Percentiles rank a stretch among this genome's conserved stretches.
Evolutionary conservation across 352 stramenopile species (phyloP).

Genomic region (Saprolegnia parasitica): DNA sequence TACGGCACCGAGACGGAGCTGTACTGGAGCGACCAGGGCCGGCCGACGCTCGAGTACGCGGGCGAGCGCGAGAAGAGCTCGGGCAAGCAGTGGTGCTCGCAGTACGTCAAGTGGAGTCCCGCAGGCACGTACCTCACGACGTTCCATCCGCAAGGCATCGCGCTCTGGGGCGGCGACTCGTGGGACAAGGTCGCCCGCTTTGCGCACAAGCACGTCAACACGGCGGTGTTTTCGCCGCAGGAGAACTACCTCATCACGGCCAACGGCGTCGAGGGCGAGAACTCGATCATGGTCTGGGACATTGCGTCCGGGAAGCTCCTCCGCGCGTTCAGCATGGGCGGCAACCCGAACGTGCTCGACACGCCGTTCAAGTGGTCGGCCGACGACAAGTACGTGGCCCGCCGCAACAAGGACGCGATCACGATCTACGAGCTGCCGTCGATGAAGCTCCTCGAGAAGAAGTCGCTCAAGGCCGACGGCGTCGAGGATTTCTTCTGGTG

Average conservation of each 20-base stretch:
- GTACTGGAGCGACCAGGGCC: slow-evolving; percentile 92
- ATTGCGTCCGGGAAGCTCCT: slow-evolving; percentile 87
- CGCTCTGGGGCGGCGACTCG: slow-evolving; percentile 94
- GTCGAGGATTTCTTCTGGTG: slow-evolving; percentile 98
- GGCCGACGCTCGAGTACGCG: slow-evolving; percentile 91
- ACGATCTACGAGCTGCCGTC: slow-evolving; percentile 94
- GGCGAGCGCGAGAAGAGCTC: slow-evolving; percentile 93
- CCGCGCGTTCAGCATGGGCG: slow-evolving; percentile 73
- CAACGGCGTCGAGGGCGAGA: slow-evolving; percentile 90
- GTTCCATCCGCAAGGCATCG: slow-evolving; percentile 96
- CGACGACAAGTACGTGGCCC: slow-evolving; percentile 94
- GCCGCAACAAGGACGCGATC: slow-evolving; percentile 90
- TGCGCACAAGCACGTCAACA: slow-evolving; percentile 92
- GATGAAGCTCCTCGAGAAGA: slow-evolving; percentile 97
- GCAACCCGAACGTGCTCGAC: slow-evolving; percentile 66
- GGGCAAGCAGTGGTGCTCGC: slow-evolving; percentile 96
- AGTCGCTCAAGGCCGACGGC: slow-evolving; percentile 91
- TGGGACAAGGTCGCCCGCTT: slow-evolving; percentile 98
- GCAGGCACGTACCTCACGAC: slow-evolving; percentile 96
- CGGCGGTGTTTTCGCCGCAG: slow-evolving; percentile 92
- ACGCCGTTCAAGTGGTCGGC: slow-evolving; percentile 94
- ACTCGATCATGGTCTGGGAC: slow-evolving; percentile 97
- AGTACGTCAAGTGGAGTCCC: slow-evolving; percentile 97
- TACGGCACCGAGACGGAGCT: slow-evolving; percentile 95
- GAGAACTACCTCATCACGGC: slow-evolving; percentile 97